phyloP scores from a whole-genome alignment of 345 rosid species.

The Sonneratia alba region DNA sequence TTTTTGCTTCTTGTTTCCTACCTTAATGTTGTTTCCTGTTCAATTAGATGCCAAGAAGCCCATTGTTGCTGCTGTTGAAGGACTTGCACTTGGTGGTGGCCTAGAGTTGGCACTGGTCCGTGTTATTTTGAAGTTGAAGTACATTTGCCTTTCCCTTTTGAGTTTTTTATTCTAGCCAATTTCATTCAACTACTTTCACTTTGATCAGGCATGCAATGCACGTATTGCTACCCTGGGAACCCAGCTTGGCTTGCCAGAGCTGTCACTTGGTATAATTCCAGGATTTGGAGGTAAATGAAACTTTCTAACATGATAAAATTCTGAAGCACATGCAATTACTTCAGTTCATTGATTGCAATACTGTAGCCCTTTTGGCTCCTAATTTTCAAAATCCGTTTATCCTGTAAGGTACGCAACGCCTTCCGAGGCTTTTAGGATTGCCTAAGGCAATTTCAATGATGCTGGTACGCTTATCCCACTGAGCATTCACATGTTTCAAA shows the following conservation, averaged over 20 bases:
- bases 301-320: background rate
- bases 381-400: constrained; percentile 3
- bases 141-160: background rate
- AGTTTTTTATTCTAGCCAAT: background rate
- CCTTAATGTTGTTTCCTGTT: constrained; percentile 12
- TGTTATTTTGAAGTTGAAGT: constrained; percentile 17
- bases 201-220: constrained; percentile 77
- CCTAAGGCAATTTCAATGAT: constrained; percentile 80
- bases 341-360: background rate
- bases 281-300: constrained; percentile 71
- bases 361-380: background rate
- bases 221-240: constrained; percentile 71
- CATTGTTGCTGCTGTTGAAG: constrained; percentile 90
- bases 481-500: background rate
- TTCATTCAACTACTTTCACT: background rate
- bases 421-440: constrained; percentile 88
- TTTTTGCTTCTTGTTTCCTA: background rate
- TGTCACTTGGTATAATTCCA: constrained; percentile 84
- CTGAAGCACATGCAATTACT: background rate
- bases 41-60: constrained; percentile 76
- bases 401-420: constrained; percentile 87
- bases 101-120: constrained; percentile 82
- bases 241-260: constrained; percentile 85
- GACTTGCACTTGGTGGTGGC: constrained; percentile 98
- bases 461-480: constrained; percentile 35